Conservation (phyloP, 257 asterid genomes). For the Orobanche coerulescens region DNA sequence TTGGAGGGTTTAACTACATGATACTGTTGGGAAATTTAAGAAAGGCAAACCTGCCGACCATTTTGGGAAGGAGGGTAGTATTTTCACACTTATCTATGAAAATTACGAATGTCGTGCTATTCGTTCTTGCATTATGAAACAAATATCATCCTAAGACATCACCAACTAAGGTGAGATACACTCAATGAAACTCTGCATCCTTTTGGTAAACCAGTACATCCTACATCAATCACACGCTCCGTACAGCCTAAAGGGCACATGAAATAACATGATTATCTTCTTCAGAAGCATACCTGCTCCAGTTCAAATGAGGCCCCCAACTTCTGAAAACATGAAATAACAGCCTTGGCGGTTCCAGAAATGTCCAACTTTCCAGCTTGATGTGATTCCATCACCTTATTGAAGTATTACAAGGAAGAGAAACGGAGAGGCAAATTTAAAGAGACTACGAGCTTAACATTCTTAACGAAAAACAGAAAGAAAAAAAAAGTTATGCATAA, state of each 20-base stretch:
- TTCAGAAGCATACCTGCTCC: conserved; percentile 44
- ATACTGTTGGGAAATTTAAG: no score
- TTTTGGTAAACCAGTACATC: not conserved
- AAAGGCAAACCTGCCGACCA: no score
- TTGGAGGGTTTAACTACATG: no score
- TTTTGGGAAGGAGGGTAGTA: no score
- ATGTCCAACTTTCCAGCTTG: conserved; percentile 86
- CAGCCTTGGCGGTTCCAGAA: conserved; percentile 97
- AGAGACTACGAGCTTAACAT: conserved; percentile 15
- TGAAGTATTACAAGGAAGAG: conserved; percentile 5
- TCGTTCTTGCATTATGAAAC: not conserved
- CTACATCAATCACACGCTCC: not conserved
- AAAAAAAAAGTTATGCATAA: not conserved
- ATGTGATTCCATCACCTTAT: conserved; percentile 91
- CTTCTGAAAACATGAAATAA: conserved; percentile 85
- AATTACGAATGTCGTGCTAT: not conserved
- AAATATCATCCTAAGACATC: not conserved
- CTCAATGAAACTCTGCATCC: not conserved
- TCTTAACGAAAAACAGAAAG: not conserved
- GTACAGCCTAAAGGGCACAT: not conserved
- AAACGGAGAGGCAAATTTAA: not conserved
- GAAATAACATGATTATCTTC: not conserved
- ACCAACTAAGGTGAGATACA: not conserved
- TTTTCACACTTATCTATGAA: no score
- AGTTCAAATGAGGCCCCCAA: conserved; percentile 69